Conservation (phyloP, 495 filamentous ascomycete species). For the Lichina pygmaea region DNA sequence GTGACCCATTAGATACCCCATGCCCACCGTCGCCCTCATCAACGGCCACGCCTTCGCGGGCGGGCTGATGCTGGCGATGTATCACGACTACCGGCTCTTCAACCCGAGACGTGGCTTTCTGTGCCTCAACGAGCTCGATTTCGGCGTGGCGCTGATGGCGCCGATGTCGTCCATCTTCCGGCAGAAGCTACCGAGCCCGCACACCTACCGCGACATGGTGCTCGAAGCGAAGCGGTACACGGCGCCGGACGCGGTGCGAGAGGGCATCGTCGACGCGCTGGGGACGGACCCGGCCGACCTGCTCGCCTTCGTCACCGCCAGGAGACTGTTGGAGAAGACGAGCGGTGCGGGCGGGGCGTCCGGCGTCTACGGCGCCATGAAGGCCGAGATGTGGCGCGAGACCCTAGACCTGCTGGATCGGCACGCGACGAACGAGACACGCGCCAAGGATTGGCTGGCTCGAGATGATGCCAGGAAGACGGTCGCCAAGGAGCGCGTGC, state of each 20-base stretch:
- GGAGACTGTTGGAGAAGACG: conserved; percentile 25
- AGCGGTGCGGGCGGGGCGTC: conserved; percentile 8
- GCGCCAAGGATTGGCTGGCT: background rate
- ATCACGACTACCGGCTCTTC: conserved; percentile 60
- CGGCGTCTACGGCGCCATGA: conserved; percentile 38
- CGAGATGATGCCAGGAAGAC: background rate
- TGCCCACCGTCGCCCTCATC: conserved; percentile 54
- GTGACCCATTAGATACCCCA: conserved; percentile 23
- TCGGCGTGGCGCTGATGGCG: conserved; percentile 41
- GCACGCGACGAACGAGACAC: background rate
- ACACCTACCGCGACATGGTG: conserved; percentile 31
- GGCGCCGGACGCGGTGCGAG: conserved; percentile 28
- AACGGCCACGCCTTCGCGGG: conserved; percentile 68
- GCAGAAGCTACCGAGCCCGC: conserved; percentile 26
- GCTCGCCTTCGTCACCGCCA: conserved; percentile 24
- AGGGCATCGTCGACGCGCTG: conserved; percentile 38
- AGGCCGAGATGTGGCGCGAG: conserved; percentile 46
- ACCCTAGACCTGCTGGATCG: conserved; percentile 22
- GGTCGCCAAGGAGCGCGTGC: background rate
- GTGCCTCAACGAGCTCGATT: conserved; percentile 56
- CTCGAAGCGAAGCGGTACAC: conserved; percentile 40
- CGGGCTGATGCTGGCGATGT: conserved; percentile 57
- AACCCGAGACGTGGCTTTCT: conserved; percentile 38
- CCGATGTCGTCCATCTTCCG: conserved; percentile 52
- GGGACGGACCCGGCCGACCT: conserved; percentile 31